Percentiles rank a stretch among this genome's conserved stretches.
Conservation (phyloP, 2,329 filamentous ascomycete species). For the Amylocarpus encephaloides region DNA sequence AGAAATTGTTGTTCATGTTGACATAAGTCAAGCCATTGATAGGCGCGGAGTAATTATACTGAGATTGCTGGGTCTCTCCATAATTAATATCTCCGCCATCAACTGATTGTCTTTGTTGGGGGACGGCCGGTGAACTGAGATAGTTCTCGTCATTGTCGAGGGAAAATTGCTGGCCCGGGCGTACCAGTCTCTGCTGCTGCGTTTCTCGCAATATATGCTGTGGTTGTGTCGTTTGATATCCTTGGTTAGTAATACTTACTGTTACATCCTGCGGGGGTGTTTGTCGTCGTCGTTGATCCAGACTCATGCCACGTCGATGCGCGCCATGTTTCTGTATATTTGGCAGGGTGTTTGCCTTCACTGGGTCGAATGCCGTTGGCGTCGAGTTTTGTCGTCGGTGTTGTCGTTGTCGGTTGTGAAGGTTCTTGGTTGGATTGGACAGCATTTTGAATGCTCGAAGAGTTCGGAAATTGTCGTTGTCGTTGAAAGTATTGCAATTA, state of each 20-base stretch:
- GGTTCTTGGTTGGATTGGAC: constrained; percentile 66
- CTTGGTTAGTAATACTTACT: constrained; percentile 53
- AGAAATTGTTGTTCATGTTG: constrained; percentile 31
- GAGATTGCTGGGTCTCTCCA: constrained; percentile 20
- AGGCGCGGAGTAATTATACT: constrained; percentile 34
- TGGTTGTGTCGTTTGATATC: constrained; percentile 47
- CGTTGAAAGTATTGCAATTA: constrained; percentile 44
- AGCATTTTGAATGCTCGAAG: constrained; percentile 68
- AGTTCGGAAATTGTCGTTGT: constrained; percentile 58
- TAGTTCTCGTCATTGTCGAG: constrained; percentile 45
- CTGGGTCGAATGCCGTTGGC: constrained; percentile 68
- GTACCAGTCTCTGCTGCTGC: constrained; percentile 80
- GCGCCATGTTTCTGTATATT: constrained; percentile 46
- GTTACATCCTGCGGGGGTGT: constrained; percentile 34
- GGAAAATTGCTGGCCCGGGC: constrained; percentile 54
- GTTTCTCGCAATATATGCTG: constrained; percentile 84
- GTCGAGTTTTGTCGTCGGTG: constrained; percentile 88
- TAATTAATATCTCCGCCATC: constrained; percentile 38
- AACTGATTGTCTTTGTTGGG: constrained; percentile 49
- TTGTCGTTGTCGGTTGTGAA: constrained; percentile 66
- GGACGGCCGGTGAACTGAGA: constrained; percentile 49
- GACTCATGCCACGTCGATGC: constrained; percentile 78
- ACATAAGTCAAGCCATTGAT: constrained; percentile 37
- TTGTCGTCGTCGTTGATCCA: constrained; percentile 65
- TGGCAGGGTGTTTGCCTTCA: constrained; percentile 62